Conservation (phyloP, 345 rosid genomes). For the Eucalyptus virginea region DNA sequence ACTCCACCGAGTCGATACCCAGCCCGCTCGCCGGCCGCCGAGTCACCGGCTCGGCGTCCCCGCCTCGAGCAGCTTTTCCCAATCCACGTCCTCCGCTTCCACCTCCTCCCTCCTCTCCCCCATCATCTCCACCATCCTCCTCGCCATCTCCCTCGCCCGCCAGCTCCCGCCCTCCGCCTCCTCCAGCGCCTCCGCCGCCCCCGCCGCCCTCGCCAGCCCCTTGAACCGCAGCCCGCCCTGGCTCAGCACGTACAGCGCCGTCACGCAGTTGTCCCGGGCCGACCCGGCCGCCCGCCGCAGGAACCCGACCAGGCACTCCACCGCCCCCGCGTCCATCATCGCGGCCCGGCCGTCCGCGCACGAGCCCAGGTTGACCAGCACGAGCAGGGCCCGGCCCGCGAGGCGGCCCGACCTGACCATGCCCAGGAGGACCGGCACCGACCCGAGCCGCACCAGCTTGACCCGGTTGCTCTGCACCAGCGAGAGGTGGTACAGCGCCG, state of each 20-base stretch:
- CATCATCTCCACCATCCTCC: conserved; percentile 35
- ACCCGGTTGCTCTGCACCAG: conserved; percentile 54
- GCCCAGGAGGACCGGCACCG: conserved; percentile 37
- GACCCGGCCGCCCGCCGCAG: conserved; percentile 25
- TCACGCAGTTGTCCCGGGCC: conserved; percentile 45
- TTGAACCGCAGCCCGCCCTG: conserved; percentile 55
- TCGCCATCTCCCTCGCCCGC: conserved; percentile 35
- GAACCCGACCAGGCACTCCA: conserved; percentile 47
- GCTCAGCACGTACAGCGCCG: conserved; percentile 50
- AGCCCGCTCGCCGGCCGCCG: not conserved
- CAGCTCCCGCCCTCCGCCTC: conserved; percentile 40
- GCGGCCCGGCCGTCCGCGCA: conserved; percentile 48
- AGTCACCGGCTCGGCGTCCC: conserved; percentile 13
- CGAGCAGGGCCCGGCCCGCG: conserved; percentile 30
- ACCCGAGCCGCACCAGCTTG: conserved; percentile 56
- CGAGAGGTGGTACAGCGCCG: conserved; percentile 78
- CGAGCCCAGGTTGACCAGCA: conserved; percentile 45
- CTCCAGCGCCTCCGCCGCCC: conserved; percentile 39
- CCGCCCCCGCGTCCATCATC: conserved; percentile 71
- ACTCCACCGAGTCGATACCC: not conserved
- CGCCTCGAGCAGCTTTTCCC: conserved; percentile 74
- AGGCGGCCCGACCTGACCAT: conserved; percentile 51
- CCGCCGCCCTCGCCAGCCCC: conserved; percentile 62
- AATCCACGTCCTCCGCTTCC: conserved; percentile 45
- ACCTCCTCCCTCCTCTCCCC: conserved; percentile 13